A percentile compares a stretch with the other conserved stretches of the same genome.
phyloP scores from a whole-genome alignment of 164 flowering plant species.

The Brasenia schreberi region DNA sequence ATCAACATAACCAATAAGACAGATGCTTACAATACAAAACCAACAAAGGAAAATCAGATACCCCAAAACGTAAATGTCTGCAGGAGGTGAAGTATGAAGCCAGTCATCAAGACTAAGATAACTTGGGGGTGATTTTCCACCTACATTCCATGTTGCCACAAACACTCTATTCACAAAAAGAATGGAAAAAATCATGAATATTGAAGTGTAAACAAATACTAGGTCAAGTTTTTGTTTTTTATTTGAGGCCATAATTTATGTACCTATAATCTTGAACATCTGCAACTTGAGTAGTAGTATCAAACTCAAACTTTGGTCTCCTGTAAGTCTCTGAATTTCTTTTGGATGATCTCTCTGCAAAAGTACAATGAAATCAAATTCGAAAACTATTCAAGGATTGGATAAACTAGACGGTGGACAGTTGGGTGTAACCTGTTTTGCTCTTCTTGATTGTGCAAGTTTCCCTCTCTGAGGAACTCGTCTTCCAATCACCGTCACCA shows the following conservation, averaged over 20 bases:
- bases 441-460: constrained; percentile 85
- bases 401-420: not conserved
- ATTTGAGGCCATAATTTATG: not conserved
- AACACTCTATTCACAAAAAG: constrained; percentile 38
- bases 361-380: not conserved
- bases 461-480: constrained; percentile 43
- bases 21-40: no score
- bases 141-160: constrained; percentile 99
- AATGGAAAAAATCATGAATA: not conserved
- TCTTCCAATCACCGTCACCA: constrained; percentile 67
- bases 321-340: constrained; percentile 42
- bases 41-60: constrained; percentile 13
- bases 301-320: constrained; percentile 56
- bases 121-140: constrained; percentile 91
- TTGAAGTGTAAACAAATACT: not conserved
- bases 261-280: constrained; percentile 75
- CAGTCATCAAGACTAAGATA: constrained; percentile 79
- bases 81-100: constrained; percentile 94
- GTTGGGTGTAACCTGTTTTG: constrained; percentile 52
- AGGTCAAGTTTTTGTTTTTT: no score
- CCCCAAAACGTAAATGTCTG: constrained; percentile 98
- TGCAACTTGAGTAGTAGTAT: constrained; percentile 41
- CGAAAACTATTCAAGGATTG: not conserved
- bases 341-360: constrained; percentile 45
- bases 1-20: no score